Percentiles rank a stretch among this genome's conserved stretches.
Conservation (phyloP, 305 asterid species). For the Fraxinus platypoda region DNA sequence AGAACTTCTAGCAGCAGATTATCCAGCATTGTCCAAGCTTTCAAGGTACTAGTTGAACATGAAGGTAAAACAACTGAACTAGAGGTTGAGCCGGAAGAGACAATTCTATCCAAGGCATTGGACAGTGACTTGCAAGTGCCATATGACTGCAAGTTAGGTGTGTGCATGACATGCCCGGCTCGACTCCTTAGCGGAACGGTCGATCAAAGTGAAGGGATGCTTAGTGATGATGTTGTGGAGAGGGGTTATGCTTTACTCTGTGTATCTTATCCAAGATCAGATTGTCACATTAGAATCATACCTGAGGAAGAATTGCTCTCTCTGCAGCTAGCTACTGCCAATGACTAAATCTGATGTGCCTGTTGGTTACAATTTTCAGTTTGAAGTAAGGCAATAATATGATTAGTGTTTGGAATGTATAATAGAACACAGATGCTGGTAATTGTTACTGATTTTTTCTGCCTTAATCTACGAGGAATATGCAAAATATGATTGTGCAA, state of each 20-base stretch:
- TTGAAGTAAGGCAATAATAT: not conserved
- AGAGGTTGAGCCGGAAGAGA: constrained; percentile 78
- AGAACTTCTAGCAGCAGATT: not conserved
- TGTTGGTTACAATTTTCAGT: not conserved
- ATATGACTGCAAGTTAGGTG: constrained; percentile 91
- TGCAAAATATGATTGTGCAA: not conserved
- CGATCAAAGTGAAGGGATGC: constrained; percentile 97
- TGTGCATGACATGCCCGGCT: constrained; percentile 99
- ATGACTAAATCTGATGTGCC: constrained; percentile 40
- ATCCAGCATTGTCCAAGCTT: constrained; percentile 33
- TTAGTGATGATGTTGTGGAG: constrained; percentile 92
- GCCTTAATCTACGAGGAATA: not conserved
- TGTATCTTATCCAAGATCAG: constrained; percentile 82
- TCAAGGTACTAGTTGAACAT: constrained; percentile 72
- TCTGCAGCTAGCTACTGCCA: constrained; percentile 88
- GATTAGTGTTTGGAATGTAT: not conserved
- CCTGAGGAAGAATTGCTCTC: constrained; percentile 91
- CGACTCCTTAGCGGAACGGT: constrained; percentile 70
- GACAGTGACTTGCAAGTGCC: constrained; percentile 72
- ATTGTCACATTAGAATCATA: constrained; percentile 67
- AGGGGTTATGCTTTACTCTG: constrained; percentile 76
- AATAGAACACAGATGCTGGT: not conserved
- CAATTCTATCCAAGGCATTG: constrained; percentile 71
- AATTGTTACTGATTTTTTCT: not conserved
- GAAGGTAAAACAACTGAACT: constrained; percentile 54